Conservation (phyloP, 2,329 filamentous ascomycete species). For the Colletotrichum melonis region DNA sequence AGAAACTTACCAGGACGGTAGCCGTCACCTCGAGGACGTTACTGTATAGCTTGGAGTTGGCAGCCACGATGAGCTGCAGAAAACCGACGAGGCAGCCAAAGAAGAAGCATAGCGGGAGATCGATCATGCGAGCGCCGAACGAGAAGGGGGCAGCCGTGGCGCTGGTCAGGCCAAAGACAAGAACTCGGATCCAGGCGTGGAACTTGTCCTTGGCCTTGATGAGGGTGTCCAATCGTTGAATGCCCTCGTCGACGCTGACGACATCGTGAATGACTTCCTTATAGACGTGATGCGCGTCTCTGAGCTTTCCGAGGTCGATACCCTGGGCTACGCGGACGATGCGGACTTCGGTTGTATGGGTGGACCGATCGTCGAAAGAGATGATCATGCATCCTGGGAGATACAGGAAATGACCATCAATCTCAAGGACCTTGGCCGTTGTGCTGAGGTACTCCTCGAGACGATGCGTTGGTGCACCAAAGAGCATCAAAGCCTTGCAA, state of each 20-base stretch:
- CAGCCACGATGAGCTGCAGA: slow-evolving; percentile 76
- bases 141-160: slow-evolving; percentile 80
- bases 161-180: slow-evolving; percentile 79
- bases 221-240: slow-evolving; percentile 62
- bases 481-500: slow-evolving; percentile 86
- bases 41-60: slow-evolving; percentile 74
- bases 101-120: slow-evolving; percentile 77
- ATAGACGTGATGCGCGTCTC: slow-evolving; percentile 71
- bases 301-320: slow-evolving; percentile 70
- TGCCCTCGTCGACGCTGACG: slow-evolving; percentile 68
- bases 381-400: slow-evolving; percentile 93
- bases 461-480: slow-evolving; percentile 89
- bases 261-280: slow-evolving; percentile 73
- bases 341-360: slow-evolving; percentile 75
- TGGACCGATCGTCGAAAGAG: slow-evolving; percentile 80
- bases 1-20: slow-evolving; percentile 70
- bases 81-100: slow-evolving; percentile 77
- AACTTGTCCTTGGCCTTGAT: slow-evolving; percentile 68
- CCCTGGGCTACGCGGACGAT: slow-evolving; percentile 70
- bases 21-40: slow-evolving; percentile 75
- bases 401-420: slow-evolving; percentile 89
- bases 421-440: slow-evolving; percentile 84
- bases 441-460: slow-evolving; percentile 91
- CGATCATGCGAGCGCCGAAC: slow-evolving; percentile 76
- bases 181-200: slow-evolving; percentile 62